phyloP scores from a whole-genome alignment of 805 yeast genomes.

The Maudiozyma pseudohumilis region DNA sequence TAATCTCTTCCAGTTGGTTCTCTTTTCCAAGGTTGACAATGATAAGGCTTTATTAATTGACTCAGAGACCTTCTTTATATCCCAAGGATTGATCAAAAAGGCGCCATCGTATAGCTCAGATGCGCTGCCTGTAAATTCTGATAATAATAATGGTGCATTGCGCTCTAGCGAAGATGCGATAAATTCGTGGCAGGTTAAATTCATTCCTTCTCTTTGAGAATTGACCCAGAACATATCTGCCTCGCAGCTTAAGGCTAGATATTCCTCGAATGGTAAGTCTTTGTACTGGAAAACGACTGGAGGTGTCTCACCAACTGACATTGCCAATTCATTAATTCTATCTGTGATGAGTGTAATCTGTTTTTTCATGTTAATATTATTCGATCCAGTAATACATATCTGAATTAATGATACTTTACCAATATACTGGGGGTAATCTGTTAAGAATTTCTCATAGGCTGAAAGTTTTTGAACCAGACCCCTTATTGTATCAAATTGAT shows the following conservation, averaged over 20 bases:
- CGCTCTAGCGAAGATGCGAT: conserved; percentile 61
- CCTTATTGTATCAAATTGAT: conserved; percentile 76
- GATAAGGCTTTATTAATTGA: conserved; percentile 54
- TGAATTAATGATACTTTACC: conserved; percentile 69
- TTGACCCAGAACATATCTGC: conserved; percentile 85
- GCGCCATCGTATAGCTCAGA: conserved; percentile 64
- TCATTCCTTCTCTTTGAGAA: conserved; percentile 94
- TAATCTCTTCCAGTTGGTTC: conserved; percentile 51
- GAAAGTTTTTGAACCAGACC: conserved; percentile 81
- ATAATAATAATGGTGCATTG: conserved; percentile 72
- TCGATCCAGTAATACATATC: conserved; percentile 55
- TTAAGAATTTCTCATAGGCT: conserved; percentile 75
- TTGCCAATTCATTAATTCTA: conserved; percentile 69
- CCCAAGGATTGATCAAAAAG: conserved; percentile 85
- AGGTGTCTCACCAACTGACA: conserved; percentile 61
- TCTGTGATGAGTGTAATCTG: conserved; percentile 72
- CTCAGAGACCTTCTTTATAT: conserved; percentile 53
- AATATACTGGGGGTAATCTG: conserved; percentile 59
- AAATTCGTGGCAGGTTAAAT: conserved; percentile 91
- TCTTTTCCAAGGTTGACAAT: conserved; percentile 51
- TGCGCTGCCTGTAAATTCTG: conserved; percentile 95
- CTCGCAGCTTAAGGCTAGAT: conserved; percentile 73
- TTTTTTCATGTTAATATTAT: conserved; percentile 56
- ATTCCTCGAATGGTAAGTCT: conserved; percentile 83
- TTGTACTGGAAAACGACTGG: conserved; percentile 85